Percentiles rank a stretch among this genome's conserved stretches.
Conservation (phyloP, 2,329 filamentous ascomycete genomes). For the Aureobasidium sp. region DNA sequence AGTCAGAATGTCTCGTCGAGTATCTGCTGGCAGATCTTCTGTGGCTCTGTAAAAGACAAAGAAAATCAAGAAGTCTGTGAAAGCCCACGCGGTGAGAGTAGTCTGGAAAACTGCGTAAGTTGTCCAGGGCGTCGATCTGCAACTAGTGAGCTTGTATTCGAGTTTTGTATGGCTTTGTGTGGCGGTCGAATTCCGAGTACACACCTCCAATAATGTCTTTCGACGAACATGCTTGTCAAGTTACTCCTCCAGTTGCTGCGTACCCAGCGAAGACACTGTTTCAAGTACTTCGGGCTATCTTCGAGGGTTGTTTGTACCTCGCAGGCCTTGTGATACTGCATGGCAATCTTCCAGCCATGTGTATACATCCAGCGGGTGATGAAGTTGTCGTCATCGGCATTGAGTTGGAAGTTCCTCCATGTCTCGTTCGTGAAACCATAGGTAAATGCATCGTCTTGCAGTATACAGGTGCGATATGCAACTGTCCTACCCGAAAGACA, state of each 20-base stretch:
- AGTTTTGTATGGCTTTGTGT: neutral
- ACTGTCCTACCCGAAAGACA: conserved; percentile 94
- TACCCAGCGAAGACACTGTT: conserved; percentile 90
- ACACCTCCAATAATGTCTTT: conserved; percentile 81
- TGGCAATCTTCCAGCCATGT: conserved; percentile 86
- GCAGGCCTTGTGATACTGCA: conserved; percentile 87
- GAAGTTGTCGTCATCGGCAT: conserved; percentile 97
- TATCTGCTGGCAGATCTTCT: conserved; percentile 29
- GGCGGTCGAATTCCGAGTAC: conserved; percentile 26
- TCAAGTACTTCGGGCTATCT: conserved; percentile 79
- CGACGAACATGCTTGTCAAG: conserved; percentile 77
- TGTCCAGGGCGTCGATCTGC: conserved; percentile 83
- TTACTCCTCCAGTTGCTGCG: conserved; percentile 98
- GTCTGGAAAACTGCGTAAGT: conserved; percentile 88
- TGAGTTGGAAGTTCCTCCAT: conserved; percentile 80
- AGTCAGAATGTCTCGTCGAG: conserved; percentile 44
- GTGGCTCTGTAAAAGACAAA: conserved; percentile 62
- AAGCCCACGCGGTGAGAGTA: conserved; percentile 81
- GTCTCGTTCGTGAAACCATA: conserved; percentile 86
- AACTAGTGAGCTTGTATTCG: conserved; percentile 2
- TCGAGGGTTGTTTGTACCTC: conserved; percentile 91
- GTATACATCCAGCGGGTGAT: conserved; percentile 92
- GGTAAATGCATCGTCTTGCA: conserved; percentile 77
- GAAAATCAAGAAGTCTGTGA: conserved; percentile 69
- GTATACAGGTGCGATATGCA: conserved; percentile 80